Evolutionary conservation across 2,329 filamentous ascomycete species (phyloP).

Genomic region (Pseudocercospora fuligena): DNA sequence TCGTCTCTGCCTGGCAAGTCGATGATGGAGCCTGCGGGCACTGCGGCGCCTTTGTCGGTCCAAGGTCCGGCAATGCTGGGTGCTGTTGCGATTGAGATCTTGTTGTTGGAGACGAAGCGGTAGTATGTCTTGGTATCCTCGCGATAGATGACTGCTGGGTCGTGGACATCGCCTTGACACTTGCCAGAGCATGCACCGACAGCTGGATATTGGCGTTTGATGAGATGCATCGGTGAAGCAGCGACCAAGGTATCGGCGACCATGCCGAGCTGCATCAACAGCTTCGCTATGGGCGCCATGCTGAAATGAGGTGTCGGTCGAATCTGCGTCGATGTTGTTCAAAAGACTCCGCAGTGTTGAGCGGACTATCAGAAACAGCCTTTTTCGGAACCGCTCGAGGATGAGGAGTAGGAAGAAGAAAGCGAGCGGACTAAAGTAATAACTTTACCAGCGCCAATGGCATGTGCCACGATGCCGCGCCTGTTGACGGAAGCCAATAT

Average conservation of each 20-base stretch:
- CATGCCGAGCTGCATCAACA: conserved; percentile 4
- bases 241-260: background rate
- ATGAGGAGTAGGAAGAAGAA: background rate
- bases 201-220: conserved; percentile 23
- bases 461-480: conserved; percentile 7
- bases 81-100: conserved; percentile 55
- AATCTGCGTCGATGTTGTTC: background rate
- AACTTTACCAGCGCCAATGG: background rate
- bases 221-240: conserved; percentile 14
- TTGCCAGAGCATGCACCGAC: conserved; percentile 25
- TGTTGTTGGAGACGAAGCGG: conserved; percentile 57
- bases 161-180: conserved; percentile 28
- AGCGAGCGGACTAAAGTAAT: background rate
- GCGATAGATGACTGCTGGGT: conserved; percentile 29
- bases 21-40: conserved; percentile 55
- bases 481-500: background rate
- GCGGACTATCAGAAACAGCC: background rate
- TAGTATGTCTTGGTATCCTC: conserved; percentile 47
- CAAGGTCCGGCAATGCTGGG: conserved; percentile 55
- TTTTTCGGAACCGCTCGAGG: conserved; percentile 2
- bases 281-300: background rate
- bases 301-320: background rate
- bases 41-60: conserved; percentile 52
- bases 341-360: background rate
- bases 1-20: conserved; percentile 52